Evolutionary conservation across 2,329 filamentous ascomycete species (phyloP).

Genomic region (Ophiostoma sp.): DNA sequence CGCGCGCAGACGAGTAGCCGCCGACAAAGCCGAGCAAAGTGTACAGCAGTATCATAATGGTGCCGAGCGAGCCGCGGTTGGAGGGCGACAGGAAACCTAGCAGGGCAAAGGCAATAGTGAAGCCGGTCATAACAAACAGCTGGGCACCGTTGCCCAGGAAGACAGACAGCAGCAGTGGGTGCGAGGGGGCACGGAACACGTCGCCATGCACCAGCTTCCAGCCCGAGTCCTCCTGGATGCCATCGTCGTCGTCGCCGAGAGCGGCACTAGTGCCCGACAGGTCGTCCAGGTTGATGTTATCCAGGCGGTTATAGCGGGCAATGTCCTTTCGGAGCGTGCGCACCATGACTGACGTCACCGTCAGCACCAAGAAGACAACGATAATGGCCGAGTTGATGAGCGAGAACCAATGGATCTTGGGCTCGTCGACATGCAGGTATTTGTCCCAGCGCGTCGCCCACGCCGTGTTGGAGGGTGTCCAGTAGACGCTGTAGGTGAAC

Average conservation of each 20-base stretch:
- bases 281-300: conserved; percentile 86
- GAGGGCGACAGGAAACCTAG: conserved; percentile 93
- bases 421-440: conserved; percentile 93
- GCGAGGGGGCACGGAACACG: conserved; percentile 83
- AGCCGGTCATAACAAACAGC: conserved; percentile 94
- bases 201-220: conserved; percentile 99
- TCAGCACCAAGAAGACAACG: conserved; percentile 83
- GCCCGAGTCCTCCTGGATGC: conserved; percentile 93
- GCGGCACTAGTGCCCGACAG: conserved; percentile 70
- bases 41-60: conserved; percentile 88
- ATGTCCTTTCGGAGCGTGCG: conserved; percentile 91
- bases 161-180: conserved; percentile 77
- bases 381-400: conserved; percentile 94
- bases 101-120: conserved; percentile 88
- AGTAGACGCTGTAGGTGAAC: conserved; percentile 91
- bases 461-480: conserved; percentile 74
- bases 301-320: conserved; percentile 89
- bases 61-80: conserved; percentile 88
- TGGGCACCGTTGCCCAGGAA: conserved; percentile 91
- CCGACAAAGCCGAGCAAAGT: conserved; percentile 89
- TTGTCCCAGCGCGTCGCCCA: conserved; percentile 99
- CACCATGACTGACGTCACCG: conserved; percentile 86
- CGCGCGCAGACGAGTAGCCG: conserved; percentile 79
- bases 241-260: conserved; percentile 58
- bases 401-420: conserved; percentile 99